Base-by-base conservation (phyloP, 345 rosid species). In the Populus alba region DNA sequence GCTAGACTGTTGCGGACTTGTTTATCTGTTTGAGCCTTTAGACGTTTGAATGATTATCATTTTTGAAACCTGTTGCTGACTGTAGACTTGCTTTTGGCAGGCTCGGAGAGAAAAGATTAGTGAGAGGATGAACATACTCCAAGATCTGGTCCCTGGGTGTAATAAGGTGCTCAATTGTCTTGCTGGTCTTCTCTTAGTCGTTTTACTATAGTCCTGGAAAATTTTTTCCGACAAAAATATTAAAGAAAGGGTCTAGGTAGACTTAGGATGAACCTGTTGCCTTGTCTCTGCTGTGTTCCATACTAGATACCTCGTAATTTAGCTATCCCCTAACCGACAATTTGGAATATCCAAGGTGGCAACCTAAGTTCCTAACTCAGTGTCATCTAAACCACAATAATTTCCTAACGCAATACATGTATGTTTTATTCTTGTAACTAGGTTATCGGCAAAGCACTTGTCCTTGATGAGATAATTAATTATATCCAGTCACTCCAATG, bases 131-230 rank as follows among this genome's bases (percentile, higher is more conserved):
- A 92, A 86, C 83, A 88, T 89, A 72, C 94, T 91, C 66, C 97
- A 92, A 87, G 98, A 92, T 80, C 81, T 94, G 87, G 98, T 94
- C 9, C 98, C 97, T n/a, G 97, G 97, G 67, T 92, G 97, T 85
- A 90, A 91, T 77, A 92, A 94, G 92, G 98, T 94, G 41, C 82
- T 61, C 70, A 18, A 35, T 47, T 7, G 23, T 62, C 72, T 6
- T 51, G 2, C 39, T 5, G 66, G 61, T 75, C 78, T 41, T 57
- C 62, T 47, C 61, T 12, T 43, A 57, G 75, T 71, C 4, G 8
- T 66, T 35, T 77, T 77, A 22, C 72, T 49, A 7, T 66, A 57
- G 16, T 59, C 72, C 47, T 68, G 6, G 7, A n/a, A 31, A 47
- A n/a, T 33, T 51, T 11, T 2, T 53, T 1, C 63, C 3, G 1